phyloP scores from a whole-genome alignment of 495 filamentous ascomycete species.

The Penicillium turbatum region DNA sequence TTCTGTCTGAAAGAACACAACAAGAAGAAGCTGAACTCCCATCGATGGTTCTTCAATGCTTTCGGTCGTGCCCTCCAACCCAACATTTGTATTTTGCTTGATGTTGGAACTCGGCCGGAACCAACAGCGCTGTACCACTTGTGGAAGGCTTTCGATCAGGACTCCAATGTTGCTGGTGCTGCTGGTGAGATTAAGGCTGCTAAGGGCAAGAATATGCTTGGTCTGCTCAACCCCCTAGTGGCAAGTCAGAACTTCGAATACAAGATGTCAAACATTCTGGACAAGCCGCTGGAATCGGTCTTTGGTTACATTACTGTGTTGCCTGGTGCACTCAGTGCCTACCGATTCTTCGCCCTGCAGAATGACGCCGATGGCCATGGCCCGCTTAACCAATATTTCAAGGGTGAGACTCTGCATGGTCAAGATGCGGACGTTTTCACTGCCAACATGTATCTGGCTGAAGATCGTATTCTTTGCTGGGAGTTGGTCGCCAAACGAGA shows the following conservation, averaged over 20 bases:
- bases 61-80: slow-evolving; percentile 90
- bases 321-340: slow-evolving; percentile 90
- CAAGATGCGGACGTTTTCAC: slow-evolving; percentile 98
- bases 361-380: slow-evolving; percentile 96
- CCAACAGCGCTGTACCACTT: slow-evolving; percentile 89
- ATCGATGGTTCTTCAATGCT: slow-evolving; percentile 99
- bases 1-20: slow-evolving; percentile 99
- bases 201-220: slow-evolving; percentile 76
- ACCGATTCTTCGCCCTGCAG: slow-evolving; percentile 93
- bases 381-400: slow-evolving; percentile 97
- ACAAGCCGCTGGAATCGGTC: slow-evolving; percentile 94
- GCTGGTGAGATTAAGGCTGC: slow-evolving; percentile 97
- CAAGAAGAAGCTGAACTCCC: slow-evolving; percentile 94
- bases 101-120: slow-evolving; percentile 90
- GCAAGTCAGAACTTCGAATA: slow-evolving; percentile 99
- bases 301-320: slow-evolving; percentile 98
- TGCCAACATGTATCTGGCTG: slow-evolving; percentile 98
- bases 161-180: slow-evolving; percentile 93
- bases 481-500: slow-evolving; percentile 94
- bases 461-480: slow-evolving; percentile 99
- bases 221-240: slow-evolving; percentile 89
- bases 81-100: slow-evolving; percentile 93
- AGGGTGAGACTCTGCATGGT: slow-evolving; percentile 94
- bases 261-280: slow-evolving; percentile 99
- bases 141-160: slow-evolving; percentile 98